phyloP scores from a whole-genome alignment of 148 eudicot species.

The Nyssa sinensis region DNA sequence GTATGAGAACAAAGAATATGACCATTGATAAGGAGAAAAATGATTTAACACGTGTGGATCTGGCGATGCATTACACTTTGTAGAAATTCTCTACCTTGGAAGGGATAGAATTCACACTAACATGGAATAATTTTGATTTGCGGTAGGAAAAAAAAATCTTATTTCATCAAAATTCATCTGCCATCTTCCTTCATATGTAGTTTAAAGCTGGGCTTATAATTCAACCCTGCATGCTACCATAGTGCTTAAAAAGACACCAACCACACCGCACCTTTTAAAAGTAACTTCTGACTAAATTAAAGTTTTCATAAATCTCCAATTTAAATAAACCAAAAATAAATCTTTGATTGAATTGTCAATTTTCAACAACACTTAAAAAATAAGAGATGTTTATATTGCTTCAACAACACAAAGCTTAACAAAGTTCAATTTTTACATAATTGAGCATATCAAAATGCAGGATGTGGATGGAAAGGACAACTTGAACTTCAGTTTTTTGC shows the following conservation, averaged over 20 bases:
- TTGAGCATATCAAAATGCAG: background rate
- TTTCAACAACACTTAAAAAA: background rate
- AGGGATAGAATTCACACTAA: background rate
- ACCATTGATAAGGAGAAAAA: constrained; percentile 14
- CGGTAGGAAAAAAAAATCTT: too few species aligned
- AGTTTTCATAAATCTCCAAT: background rate
- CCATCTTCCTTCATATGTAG: background rate
- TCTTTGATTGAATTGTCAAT: background rate
- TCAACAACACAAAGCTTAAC: background rate
- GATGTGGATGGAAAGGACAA: background rate
- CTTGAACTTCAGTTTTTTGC: too few species aligned
- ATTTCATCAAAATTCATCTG: background rate
- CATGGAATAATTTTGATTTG: too few species aligned
- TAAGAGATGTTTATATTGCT: background rate
- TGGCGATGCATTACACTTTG: constrained; percentile 5
- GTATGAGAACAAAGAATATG: constrained; percentile 6
- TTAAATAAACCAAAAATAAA: background rate
- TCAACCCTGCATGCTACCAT: background rate
- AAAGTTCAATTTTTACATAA: background rate
- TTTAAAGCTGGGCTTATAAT: background rate
- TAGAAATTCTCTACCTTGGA: background rate
- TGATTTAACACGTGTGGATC: constrained; percentile 23
- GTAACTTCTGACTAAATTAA: background rate
- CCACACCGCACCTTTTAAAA: background rate
- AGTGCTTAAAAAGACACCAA: background rate